phyloP scores from a whole-genome alignment of 257 asterid genomes.

The Fraxinus americana region DNA sequence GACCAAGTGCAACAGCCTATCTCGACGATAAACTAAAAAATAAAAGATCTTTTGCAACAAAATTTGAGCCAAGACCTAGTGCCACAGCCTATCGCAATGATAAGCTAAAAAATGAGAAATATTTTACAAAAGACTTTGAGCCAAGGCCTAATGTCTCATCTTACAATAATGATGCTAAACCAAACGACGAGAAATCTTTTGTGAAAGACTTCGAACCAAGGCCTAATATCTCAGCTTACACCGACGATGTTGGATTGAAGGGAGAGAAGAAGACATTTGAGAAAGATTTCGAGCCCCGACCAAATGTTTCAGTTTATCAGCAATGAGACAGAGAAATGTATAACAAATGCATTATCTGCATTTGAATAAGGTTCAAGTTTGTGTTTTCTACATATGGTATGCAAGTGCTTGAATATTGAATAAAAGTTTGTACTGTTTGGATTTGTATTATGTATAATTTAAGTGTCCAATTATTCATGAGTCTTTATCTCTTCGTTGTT shows the following conservation, averaged over 20 bases:
- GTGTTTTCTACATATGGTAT: not conserved
- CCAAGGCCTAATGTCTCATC: constrained; percentile 24
- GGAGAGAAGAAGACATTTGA: not conserved
- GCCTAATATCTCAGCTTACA: constrained; percentile 31
- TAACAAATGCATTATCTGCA: not conserved
- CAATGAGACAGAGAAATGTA: not conserved
- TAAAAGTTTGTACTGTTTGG: not conserved
- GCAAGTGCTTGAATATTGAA: not conserved
- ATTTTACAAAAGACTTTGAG: constrained; percentile 16
- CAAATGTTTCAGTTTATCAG: constrained; percentile 3
- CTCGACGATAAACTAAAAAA: not conserved
- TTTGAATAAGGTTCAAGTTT: not conserved
- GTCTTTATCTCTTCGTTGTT: not conserved
- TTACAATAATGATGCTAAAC: constrained; percentile 1
- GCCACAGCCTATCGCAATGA: not conserved
- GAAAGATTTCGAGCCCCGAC: constrained; percentile 22
- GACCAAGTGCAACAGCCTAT: constrained; percentile 5
- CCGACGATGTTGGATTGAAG: not conserved
- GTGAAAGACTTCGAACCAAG: constrained; percentile 33
- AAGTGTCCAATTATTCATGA: not conserved
- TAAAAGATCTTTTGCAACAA: not conserved
- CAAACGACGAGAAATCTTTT: not conserved
- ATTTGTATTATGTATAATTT: not conserved
- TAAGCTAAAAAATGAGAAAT: not conserved
- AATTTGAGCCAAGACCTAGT: constrained; percentile 30